These are phyloP conservation scores for Fusarium sp. DNA, from an alignment of 2,329 filamentous ascomycete genomes.

Conservation along the genomic window DNA sequence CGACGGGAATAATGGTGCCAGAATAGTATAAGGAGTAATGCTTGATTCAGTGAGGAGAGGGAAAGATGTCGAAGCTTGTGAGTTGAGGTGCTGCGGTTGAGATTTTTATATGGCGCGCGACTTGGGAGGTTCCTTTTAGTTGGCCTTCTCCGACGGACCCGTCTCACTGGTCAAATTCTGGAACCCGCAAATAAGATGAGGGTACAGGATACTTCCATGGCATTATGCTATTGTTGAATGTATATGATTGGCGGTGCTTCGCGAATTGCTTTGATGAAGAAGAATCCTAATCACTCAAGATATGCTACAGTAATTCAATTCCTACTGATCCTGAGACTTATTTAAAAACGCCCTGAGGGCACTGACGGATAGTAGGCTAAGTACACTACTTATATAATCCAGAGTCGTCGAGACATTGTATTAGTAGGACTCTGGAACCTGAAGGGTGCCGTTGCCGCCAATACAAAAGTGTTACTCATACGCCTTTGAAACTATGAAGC, in stretches of 20 bases:
- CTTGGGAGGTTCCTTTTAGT: constrained; percentile 30
- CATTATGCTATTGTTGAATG: not conserved
- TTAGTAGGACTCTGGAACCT: not conserved
- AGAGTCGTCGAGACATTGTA: not conserved
- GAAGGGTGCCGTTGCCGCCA: not conserved
- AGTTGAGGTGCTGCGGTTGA: constrained; percentile 34
- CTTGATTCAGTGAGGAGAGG: not conserved
- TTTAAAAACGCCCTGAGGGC: not conserved
- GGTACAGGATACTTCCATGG: not conserved
- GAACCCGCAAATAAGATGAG: constrained; percentile 27
- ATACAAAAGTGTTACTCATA: not conserved
- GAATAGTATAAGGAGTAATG: not conserved
- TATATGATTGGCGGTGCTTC: not conserved
- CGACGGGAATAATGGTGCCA: not conserved
- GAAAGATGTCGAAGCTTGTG: not conserved
- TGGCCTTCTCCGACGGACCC: constrained; percentile 32
- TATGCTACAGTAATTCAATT: not conserved
- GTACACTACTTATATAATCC: not conserved
- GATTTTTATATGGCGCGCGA: constrained; percentile 43
- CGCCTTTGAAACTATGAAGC: not conserved
- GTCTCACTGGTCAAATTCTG: constrained; percentile 33
- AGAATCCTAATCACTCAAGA: not conserved
- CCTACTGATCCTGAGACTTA: not conserved
- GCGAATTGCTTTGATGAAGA: not conserved
- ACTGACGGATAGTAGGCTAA: not conserved